These are phyloP conservation scores for Lippia alba DNA, from an alignment of 305 asterid genomes.

Conservation along the genomic window DNA sequence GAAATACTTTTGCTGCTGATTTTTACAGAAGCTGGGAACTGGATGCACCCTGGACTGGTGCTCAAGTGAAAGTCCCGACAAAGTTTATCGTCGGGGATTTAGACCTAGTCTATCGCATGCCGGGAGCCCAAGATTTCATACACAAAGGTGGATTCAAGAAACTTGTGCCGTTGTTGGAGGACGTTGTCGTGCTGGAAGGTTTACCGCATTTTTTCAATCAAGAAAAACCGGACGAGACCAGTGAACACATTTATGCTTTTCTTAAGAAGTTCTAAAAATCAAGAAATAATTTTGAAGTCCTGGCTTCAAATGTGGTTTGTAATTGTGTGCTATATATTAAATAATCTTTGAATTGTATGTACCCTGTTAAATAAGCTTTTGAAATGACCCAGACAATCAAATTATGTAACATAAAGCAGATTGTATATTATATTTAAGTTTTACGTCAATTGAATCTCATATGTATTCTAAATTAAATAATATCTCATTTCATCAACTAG, in stretches of 20 bases:
- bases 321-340: too few species aligned
- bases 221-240: conserved; percentile 58
- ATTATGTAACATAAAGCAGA: too few species aligned
- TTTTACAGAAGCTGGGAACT: conserved; percentile 55
- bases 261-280: conserved; percentile 40
- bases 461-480: too few species aligned
- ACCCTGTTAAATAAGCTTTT: too few species aligned
- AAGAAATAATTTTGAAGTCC: too few species aligned
- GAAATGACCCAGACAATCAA: too few species aligned
- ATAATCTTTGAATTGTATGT: too few species aligned
- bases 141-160: conserved; percentile 53
- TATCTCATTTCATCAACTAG: too few species aligned
- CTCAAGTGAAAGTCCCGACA: conserved; percentile 47
- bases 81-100: conserved; percentile 54
- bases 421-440: too few species aligned
- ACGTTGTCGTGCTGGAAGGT: conserved; percentile 55
- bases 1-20: background rate
- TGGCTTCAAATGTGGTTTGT: too few species aligned
- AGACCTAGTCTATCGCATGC: conserved; percentile 43
- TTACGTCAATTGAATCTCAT: too few species aligned
- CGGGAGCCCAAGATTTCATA: conserved; percentile 46
- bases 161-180: conserved; percentile 53
- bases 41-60: conserved; percentile 50
- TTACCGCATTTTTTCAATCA: conserved; percentile 57
- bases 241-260: conserved; percentile 46